Evolutionary conservation across 2,329 filamentous ascomycete species (phyloP).

Genomic region (Zasmidium cellare): DNA sequence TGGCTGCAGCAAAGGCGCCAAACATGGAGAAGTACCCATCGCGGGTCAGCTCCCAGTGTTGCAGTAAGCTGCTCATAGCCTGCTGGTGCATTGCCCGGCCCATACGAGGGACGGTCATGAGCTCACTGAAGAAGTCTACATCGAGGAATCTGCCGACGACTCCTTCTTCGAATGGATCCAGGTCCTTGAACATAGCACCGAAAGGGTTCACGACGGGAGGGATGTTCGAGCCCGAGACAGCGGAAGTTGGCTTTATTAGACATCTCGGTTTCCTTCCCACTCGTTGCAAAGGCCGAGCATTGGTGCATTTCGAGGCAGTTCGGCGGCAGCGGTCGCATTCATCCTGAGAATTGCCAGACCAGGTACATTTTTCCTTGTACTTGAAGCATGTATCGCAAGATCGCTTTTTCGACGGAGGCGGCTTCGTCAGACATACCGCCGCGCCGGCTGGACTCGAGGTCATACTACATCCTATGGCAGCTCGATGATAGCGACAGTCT

Average conservation of each 20-base stretch:
- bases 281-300: not conserved
- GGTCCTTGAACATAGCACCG: not conserved
- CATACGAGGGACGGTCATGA: not conserved
- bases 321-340: not conserved
- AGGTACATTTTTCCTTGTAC: not conserved
- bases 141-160: not conserved
- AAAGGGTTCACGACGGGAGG: not conserved
- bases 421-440: not conserved
- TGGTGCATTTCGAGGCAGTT: not conserved
- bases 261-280: not conserved
- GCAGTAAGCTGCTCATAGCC: not conserved
- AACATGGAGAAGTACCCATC: not conserved
- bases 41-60: not conserved
- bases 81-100: not conserved
- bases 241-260: not conserved
- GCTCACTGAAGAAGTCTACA: not conserved
- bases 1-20: not conserved
- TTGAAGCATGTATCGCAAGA: not conserved
- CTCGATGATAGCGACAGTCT: no score
- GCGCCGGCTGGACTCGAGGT: not conserved
- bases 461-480: not conserved
- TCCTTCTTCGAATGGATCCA: not conserved
- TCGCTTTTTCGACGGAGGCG: not conserved
- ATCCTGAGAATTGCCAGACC: not conserved
- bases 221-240: not conserved